Conservation (phyloP, 495 filamentous ascomycete genomes). For the Daldinia loculata region DNA sequence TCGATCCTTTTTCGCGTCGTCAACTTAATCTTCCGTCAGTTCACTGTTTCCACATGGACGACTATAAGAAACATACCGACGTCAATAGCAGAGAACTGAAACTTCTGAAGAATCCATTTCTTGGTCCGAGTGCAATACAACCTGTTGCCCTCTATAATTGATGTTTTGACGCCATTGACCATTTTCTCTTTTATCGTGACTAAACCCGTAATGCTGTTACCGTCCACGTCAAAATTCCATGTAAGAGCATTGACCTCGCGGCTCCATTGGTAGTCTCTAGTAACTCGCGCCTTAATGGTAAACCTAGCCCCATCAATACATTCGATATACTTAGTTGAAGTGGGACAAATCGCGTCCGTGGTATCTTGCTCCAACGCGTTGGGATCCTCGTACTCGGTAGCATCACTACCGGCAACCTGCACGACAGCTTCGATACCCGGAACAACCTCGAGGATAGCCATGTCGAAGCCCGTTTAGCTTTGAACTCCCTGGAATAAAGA, state of each 20-base stretch:
- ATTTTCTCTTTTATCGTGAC: not conserved
- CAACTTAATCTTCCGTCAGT: slow-evolving; percentile 23
- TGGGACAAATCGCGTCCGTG: not conserved
- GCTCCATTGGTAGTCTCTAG: slow-evolving; percentile 21
- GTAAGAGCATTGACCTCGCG: not conserved
- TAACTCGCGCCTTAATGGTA: slow-evolving; percentile 13
- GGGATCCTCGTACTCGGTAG: slow-evolving; percentile 47
- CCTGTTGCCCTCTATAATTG: not conserved
- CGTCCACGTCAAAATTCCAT: not conserved
- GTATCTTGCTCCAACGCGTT: slow-evolving; percentile 2
- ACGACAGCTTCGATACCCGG: slow-evolving; percentile 46
- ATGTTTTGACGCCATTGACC: not conserved
- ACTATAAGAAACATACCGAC: slow-evolving; percentile 25
- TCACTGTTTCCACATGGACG: not conserved
- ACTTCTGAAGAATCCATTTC: slow-evolving; percentile 21
- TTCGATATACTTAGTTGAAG: slow-evolving; percentile 47
- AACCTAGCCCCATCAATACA: slow-evolving; percentile 45
- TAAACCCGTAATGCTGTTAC: not conserved
- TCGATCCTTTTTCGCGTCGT: slow-evolving; percentile 32
- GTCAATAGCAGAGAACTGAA: slow-evolving; percentile 33
- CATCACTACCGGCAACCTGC: slow-evolving; percentile 30
- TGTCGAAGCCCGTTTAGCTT: slow-evolving; percentile 8
- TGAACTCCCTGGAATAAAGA: not conserved
- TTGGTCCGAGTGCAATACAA: not conserved
- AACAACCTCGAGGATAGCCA: slow-evolving; percentile 48